phyloP scores from a whole-genome alignment of 2,329 filamentous ascomycete genomes.

The Clarireedia sp. region DNA sequence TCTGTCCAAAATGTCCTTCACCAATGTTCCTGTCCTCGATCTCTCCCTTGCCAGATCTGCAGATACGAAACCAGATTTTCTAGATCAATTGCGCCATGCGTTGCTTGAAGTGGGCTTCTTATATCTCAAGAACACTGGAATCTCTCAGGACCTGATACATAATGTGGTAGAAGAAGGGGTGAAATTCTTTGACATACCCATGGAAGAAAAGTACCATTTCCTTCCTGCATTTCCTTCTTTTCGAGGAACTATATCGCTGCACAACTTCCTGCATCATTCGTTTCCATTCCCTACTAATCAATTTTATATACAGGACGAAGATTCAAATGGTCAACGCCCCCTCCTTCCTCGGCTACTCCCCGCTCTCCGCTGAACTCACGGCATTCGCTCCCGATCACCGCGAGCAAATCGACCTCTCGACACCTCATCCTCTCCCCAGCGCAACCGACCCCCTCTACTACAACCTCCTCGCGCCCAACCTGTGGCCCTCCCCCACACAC shows the following conservation, averaged over 20 bases:
- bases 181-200: constrained; percentile 68
- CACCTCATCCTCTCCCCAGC: constrained; percentile 60
- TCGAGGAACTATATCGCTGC: no score
- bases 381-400: constrained; percentile 69
- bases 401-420: constrained; percentile 82
- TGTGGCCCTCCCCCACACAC: constrained; percentile 62
- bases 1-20: constrained; percentile 43
- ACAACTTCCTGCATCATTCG: no score
- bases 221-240: not conserved
- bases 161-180: constrained; percentile 61
- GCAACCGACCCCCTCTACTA: constrained; percentile 60
- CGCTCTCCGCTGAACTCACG: constrained; percentile 61
- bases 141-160: constrained; percentile 56
- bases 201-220: constrained; percentile 57
- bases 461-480: constrained; percentile 68
- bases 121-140: constrained; percentile 74
- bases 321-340: constrained; percentile 68
- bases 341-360: constrained; percentile 64
- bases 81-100: constrained; percentile 62
- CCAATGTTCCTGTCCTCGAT: constrained; percentile 68
- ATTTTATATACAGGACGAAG: constrained; percentile 31
- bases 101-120: constrained; percentile 83
- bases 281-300: not conserved
- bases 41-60: constrained; percentile 57
- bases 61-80: constrained; percentile 63